Evolutionary conservation across 176 grass and related monocot genomes (phyloP).

Genomic region (sorghum (Sorghum bicolor)): DNA sequence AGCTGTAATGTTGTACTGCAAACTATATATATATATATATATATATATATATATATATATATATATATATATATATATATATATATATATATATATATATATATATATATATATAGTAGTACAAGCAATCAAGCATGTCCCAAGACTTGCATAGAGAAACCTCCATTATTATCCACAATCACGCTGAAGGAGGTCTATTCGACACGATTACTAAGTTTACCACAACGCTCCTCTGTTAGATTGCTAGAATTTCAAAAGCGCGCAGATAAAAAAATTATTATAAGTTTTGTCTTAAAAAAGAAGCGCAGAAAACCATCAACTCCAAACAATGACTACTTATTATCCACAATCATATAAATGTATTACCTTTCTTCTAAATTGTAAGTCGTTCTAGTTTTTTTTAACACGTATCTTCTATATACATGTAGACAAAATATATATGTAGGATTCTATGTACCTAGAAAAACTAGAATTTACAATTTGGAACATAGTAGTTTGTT

Average conservation of each 20-base stretch:
- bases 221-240: neutral
- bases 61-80: neutral
- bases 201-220: neutral
- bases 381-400: no score
- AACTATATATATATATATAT: neutral
- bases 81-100: neutral
- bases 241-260: neutral
- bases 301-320: neutral
- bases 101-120: neutral
- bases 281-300: neutral
- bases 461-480: no score
- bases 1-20: constrained; percentile 1
- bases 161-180: neutral
- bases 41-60: neutral
- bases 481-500: no score
- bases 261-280: neutral
- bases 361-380: no score
- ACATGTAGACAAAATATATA: no score
- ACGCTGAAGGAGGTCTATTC: neutral
- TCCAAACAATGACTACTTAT: no score
- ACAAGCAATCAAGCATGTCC: neutral
- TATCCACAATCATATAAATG: no score
- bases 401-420: no score
- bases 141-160: neutral
- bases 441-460: no score